Conservation (phyloP, 2,329 filamentous ascomycete species). For the Alternaria sp. region DNA sequence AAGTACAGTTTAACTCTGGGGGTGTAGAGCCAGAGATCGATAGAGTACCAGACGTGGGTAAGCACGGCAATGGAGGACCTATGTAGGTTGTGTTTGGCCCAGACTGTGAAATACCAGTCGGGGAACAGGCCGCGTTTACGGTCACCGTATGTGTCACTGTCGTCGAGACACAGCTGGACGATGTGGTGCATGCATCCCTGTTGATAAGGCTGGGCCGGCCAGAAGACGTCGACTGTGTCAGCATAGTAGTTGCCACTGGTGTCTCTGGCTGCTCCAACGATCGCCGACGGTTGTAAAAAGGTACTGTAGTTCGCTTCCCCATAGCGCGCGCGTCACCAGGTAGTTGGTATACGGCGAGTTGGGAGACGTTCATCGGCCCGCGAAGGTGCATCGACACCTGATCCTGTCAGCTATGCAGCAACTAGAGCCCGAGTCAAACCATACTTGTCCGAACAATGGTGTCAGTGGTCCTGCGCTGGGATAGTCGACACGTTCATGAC, state of each 20-base stretch:
- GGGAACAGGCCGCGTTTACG: slow-evolving; percentile 15
- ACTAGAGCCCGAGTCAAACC: background rate
- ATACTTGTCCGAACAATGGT: slow-evolving; percentile 73
- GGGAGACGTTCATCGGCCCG: slow-evolving; percentile 70
- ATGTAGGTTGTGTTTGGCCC: slow-evolving; percentile 8
- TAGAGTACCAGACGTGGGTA: slow-evolving; percentile 2
- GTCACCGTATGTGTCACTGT: slow-evolving; percentile 20
- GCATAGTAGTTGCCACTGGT: background rate
- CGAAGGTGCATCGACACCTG: slow-evolving; percentile 76
- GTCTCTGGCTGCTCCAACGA: slow-evolving; percentile 8
- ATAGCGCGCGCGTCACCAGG: slow-evolving; percentile 24
- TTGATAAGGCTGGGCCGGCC: background rate
- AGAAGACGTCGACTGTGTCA: background rate
- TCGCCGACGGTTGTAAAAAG: slow-evolving; percentile 24
- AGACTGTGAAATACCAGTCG: background rate
- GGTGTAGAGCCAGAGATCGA: background rate
- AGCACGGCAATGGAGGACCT: slow-evolving; percentile 13
- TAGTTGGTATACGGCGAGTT: slow-evolving; percentile 72
- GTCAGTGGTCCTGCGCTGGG: slow-evolving; percentile 67
- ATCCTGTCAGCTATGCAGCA: background rate
- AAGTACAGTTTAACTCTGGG: background rate
- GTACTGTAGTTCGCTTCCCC: slow-evolving; percentile 22
- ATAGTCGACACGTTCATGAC: slow-evolving; percentile 60
- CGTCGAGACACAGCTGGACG: slow-evolving; percentile 5
- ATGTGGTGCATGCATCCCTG: slow-evolving; percentile 10